A percentile compares a stretch with the other conserved stretches of the same genome.
Evolutionary conservation across 164 flowering plant genomes (phyloP).

Genomic region (Kalanchoe fedtschenkoi): DNA sequence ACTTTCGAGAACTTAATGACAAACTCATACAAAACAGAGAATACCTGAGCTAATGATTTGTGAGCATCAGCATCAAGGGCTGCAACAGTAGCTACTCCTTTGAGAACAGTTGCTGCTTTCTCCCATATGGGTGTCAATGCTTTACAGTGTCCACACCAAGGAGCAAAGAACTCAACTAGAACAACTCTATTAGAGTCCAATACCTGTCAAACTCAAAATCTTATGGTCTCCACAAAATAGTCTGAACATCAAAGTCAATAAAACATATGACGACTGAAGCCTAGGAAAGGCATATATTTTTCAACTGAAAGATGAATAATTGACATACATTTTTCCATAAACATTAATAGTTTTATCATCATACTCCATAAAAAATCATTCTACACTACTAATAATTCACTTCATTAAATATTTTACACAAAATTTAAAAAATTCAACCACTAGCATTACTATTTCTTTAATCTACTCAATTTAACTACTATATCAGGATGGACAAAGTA

Average conservation of each 20-base stretch:
- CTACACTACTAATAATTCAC: too few species aligned
- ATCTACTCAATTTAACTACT: too few species aligned
- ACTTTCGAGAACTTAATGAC: neutral
- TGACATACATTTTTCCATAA: too few species aligned
- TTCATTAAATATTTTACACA: too few species aligned
- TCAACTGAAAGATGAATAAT: too few species aligned
- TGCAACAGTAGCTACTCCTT: constrained; percentile 90
- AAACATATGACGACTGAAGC: too few species aligned
- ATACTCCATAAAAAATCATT: too few species aligned
- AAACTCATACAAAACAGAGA: neutral
- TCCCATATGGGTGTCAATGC: constrained; percentile 91
- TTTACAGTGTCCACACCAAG: constrained; percentile 98
- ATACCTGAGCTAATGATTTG: constrained; percentile 86
- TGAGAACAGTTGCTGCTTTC: constrained; percentile 80
- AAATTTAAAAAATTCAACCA: too few species aligned
- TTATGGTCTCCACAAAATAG: neutral
- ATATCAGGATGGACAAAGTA: too few species aligned
- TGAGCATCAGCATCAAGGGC: constrained; percentile 97
- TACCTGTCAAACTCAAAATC: constrained; percentile 44
- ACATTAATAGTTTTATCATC: too few species aligned
- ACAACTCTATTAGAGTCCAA: constrained; percentile 73
- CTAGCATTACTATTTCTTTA: too few species aligned
- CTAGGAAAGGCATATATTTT: too few species aligned
- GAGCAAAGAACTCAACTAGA: constrained; percentile 90
- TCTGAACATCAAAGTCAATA: neutral